Evolutionary conservation across 2,329 filamentous ascomycete genomes (phyloP), one percentile per base, ranked within the genome.

Genomic region (Tricladium varicosporioides): DNA sequence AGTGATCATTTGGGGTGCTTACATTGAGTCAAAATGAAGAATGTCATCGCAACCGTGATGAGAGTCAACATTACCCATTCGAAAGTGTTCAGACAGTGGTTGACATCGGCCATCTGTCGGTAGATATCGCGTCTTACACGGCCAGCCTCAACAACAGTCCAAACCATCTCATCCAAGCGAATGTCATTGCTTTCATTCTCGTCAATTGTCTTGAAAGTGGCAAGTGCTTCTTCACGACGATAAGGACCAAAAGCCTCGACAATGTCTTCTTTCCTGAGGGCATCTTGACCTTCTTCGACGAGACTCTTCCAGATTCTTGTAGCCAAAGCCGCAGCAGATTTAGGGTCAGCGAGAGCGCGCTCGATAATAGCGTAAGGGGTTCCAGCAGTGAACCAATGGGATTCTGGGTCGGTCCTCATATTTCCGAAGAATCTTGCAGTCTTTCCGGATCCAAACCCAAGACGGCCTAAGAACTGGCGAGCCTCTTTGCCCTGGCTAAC

Each of bases 221-320:
- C 91, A 58, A 93, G 88, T 2, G 92, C 92, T 60, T 96, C 89
- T 0, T 82, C 78, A 60, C 84, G 83, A 66, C 87, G 86, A 3
- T 83, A 82, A 0, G 82, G 75, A 2, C 92, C 92, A 58, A 97
- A 85, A 7, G 97, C 92, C 70, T 97, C 92, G 18, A 86, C 70
- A 42, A 97, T 81, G 68, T 97, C 93, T 5, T 95, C 90, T 10
- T 82, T 73, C 64, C 83, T 89, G 13, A 97, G 79, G 0, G 86
- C 78, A 48, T 96, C 89, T 58, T 86, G 86, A 67, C 91, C 91
- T 72, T 97, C 92, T 2, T 92, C 84, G 2, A 96, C 93, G 69
- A 96, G 94, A 0, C 92, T 96, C 89, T 96, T 95, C 92, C 92
- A 97, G 61, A 97, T 87, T 66, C 93, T 89, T 62, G 85, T 87